Percentiles rank a stretch among this genome's conserved stretches.
phyloP scores from a whole-genome alignment of 441 rosid species.

The Pelargonium citronellum region DNA sequence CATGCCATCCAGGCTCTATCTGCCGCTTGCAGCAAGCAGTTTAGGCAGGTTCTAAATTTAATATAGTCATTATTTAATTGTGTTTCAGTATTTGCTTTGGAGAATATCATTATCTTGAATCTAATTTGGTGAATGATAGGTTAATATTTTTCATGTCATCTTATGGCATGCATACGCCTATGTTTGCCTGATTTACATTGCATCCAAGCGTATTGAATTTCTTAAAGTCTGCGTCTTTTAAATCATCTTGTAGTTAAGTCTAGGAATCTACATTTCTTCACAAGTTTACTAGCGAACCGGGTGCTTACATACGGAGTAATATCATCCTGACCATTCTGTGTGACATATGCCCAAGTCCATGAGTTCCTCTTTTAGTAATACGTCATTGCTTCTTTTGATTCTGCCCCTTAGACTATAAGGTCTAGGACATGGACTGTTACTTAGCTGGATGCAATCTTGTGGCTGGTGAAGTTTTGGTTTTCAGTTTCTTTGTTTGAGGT shows the following conservation, averaged over 20 bases:
- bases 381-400: too few species aligned
- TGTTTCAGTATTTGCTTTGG: conserved; percentile 17
- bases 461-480: neutral
- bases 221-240: neutral
- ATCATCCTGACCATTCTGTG: too few species aligned
- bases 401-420: too few species aligned
- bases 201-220: neutral
- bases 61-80: conserved; percentile 21
- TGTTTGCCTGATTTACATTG: neutral
- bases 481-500: neutral
- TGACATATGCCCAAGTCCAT: too few species aligned
- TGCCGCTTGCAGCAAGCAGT: conserved; percentile 69
- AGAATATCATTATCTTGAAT: conserved; percentile 12
- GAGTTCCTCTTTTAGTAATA: too few species aligned
- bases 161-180: neutral
- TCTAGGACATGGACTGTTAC: too few species aligned
- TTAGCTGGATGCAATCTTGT: too few species aligned
- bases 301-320: neutral
- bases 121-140: neutral
- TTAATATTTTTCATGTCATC: neutral
- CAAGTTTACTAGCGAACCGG: neutral
- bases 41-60: conserved; percentile 89
- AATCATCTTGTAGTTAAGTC: neutral
- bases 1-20: conserved; percentile 86
- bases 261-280: neutral